Evolutionary conservation across 345 rosid species (phyloP).

Genomic region (Abelmoschus esculentus): DNA sequence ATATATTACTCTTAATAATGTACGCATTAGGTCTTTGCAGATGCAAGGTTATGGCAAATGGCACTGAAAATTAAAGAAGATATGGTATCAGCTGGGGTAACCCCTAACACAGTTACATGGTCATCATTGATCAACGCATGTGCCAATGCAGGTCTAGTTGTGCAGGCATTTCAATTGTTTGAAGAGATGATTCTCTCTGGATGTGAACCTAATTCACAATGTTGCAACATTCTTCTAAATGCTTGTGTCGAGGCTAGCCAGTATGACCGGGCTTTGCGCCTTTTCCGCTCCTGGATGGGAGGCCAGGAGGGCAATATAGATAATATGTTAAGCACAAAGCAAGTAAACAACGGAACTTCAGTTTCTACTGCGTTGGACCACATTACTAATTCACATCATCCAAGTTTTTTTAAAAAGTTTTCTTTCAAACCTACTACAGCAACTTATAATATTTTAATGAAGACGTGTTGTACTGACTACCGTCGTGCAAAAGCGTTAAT

Average conservation of each 20-base stretch:
- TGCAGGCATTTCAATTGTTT: conserved; percentile 64
- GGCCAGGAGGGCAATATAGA: conserved; percentile 22
- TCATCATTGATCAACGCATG: conserved; percentile 88
- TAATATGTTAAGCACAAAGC: conserved; percentile 15
- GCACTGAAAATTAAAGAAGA: conserved; percentile 77
- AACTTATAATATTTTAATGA: conserved; percentile 72
- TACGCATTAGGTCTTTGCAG: conserved; percentile 62
- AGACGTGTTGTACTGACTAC: conserved; percentile 76
- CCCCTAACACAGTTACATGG: conserved; percentile 76
- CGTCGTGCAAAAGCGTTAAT: conserved; percentile 59
- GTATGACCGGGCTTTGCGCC: conserved; percentile 90
- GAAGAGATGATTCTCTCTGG: conserved; percentile 87
- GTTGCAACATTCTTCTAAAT: conserved; percentile 79
- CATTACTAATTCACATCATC: conserved; percentile 27
- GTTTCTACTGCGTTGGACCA: conserved; percentile 13
- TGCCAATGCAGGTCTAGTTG: conserved; percentile 83
- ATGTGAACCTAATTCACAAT: conserved; percentile 75
- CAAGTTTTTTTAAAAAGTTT: conserved; percentile 37
- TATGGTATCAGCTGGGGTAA: conserved; percentile 66
- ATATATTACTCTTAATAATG: not conserved
- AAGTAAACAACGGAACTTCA: conserved; percentile 7
- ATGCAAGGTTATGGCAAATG: conserved; percentile 86
- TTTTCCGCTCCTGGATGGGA: conserved; percentile 63
- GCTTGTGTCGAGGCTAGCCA: conserved; percentile 87
- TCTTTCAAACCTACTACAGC: conserved; percentile 61